These are phyloP conservation scores for Malassezia globosa DNA, from an alignment of 1,284 basidiomycete genomes.

Conservation along the genomic window DNA sequence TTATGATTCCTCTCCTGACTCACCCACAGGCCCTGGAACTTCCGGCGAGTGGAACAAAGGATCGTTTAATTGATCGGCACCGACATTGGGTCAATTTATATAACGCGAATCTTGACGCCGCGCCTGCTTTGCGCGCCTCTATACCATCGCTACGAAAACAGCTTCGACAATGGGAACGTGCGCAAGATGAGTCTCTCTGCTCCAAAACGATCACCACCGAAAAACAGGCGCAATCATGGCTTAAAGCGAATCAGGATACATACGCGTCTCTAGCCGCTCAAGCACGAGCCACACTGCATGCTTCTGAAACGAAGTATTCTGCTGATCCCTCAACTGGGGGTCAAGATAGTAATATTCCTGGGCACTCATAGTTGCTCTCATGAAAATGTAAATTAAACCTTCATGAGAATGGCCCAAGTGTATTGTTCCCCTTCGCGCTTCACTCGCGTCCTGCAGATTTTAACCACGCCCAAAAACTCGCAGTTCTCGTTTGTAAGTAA, in stretches of 20 bases:
- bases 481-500: too few relatives aligned
- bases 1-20: not conserved
- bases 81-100: slow-evolving; percentile 42
- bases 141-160: slow-evolving; percentile 21
- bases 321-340: too few relatives aligned
- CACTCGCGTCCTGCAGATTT: too few relatives aligned
- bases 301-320: not conserved
- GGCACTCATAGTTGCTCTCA: too few relatives aligned
- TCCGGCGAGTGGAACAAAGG: slow-evolving; percentile 23
- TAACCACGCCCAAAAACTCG: too few relatives aligned
- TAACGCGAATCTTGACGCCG: slow-evolving; percentile 42
- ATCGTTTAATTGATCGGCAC: slow-evolving; percentile 31
- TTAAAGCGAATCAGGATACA: slow-evolving; percentile 7
- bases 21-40: slow-evolving; percentile 22
- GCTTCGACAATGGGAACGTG: slow-evolving; percentile 30
- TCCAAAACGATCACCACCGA: not conserved
- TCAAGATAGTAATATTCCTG: too few relatives aligned
- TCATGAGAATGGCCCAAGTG: too few relatives aligned
- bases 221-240: slow-evolving; percentile 9
- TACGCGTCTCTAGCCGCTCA: slow-evolving; percentile 9
- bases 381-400: too few relatives aligned
- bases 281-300: slow-evolving; percentile 5
- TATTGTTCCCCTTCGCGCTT: too few relatives aligned
- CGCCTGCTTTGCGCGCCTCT: slow-evolving; percentile 22
- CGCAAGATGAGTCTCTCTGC: slow-evolving; percentile 1